These are phyloP conservation scores for Colletotrichum horii DNA, from an alignment of 2,329 filamentous ascomycete species.

Conservation along the genomic window DNA sequence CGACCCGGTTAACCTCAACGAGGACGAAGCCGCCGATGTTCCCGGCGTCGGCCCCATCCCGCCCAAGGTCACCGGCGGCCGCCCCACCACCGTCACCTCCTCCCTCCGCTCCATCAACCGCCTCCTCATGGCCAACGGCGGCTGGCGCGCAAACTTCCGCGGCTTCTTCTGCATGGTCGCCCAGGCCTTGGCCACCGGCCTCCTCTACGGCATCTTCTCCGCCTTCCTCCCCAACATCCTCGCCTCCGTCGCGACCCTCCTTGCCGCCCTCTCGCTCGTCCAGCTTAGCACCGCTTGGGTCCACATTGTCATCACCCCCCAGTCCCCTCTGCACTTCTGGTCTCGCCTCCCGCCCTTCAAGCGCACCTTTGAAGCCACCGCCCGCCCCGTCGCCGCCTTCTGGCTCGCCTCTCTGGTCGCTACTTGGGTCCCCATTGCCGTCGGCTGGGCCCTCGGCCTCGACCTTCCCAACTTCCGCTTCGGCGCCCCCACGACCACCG, in stretches of 20 bases:
- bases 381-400: conserved; percentile 67
- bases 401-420: conserved; percentile 62
- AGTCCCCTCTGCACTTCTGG: conserved; percentile 68
- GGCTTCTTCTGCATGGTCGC: conserved; percentile 62
- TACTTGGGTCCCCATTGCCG: conserved; percentile 47
- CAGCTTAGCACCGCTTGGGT: conserved; percentile 81
- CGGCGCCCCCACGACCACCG: conserved; percentile 35
- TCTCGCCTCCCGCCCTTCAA: conserved; percentile 71
- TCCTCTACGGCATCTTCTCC: conserved; percentile 51
- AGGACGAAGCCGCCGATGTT: conserved; percentile 39
- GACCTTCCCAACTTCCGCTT: conserved; percentile 39
- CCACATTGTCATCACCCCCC: conserved; percentile 80
- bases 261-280: conserved; percentile 66
- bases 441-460: conserved; percentile 44
- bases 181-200: conserved; percentile 35
- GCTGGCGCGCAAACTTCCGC: conserved; percentile 71
- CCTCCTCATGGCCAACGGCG: conserved; percentile 65
- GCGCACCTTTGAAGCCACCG: conserved; percentile 71
- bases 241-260: conserved; percentile 53
- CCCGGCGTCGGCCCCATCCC: conserved; percentile 25
- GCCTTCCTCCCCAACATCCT: conserved; percentile 49
- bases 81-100: conserved; percentile 49
- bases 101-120: conserved; percentile 57
- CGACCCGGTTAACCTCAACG: conserved; percentile 52
- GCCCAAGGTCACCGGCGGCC: conserved; percentile 31